These are phyloP conservation scores for Schizosaccharomyces versatilis DNA, from an alignment of 1,139 yeast genomes.

Conservation along the genomic window DNA sequence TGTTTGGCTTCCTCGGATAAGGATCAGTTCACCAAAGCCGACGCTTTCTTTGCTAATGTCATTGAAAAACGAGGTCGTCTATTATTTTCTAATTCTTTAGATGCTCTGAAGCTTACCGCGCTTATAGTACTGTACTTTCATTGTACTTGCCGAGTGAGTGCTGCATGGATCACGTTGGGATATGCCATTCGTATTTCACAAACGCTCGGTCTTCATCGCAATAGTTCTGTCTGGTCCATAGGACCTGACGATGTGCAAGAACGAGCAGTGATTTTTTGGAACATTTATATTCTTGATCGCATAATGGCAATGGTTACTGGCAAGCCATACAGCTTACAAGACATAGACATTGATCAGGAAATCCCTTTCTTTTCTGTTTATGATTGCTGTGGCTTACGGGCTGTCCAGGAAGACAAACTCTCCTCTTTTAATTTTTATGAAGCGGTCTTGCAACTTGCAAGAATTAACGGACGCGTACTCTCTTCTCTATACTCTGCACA, in stretches of 20 bases:
- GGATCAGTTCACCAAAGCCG: neutral
- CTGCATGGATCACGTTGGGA: slow-evolving; percentile 22
- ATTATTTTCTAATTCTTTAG: slow-evolving; percentile 21
- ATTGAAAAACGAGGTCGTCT: neutral
- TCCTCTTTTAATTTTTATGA: neutral
- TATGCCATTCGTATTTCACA: slow-evolving; percentile 39
- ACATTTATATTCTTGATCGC: slow-evolving; percentile 32
- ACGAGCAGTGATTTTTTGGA: slow-evolving; percentile 35
- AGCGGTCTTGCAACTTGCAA: neutral
- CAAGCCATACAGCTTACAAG: slow-evolving; percentile 35
- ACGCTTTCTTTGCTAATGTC: neutral
- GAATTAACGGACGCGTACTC: neutral
- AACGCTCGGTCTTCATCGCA: slow-evolving; percentile 43
- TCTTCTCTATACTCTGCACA: neutral
- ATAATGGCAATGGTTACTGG: slow-evolving; percentile 36
- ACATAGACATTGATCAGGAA: slow-evolving; percentile 20
- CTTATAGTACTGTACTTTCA: slow-evolving; percentile 22
- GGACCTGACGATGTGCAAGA: slow-evolving; percentile 21
- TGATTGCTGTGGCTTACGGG: neutral
- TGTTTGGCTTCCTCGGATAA: neutral
- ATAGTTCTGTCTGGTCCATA: slow-evolving; percentile 27
- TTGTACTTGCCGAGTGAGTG: slow-evolving; percentile 26
- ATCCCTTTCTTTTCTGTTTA: slow-evolving; percentile 5
- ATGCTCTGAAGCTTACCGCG: slow-evolving; percentile 28
- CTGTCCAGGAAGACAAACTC: neutral